Conservation (phyloP, 495 filamentous ascomycete species). For the Lentithecium fluviatile region DNA sequence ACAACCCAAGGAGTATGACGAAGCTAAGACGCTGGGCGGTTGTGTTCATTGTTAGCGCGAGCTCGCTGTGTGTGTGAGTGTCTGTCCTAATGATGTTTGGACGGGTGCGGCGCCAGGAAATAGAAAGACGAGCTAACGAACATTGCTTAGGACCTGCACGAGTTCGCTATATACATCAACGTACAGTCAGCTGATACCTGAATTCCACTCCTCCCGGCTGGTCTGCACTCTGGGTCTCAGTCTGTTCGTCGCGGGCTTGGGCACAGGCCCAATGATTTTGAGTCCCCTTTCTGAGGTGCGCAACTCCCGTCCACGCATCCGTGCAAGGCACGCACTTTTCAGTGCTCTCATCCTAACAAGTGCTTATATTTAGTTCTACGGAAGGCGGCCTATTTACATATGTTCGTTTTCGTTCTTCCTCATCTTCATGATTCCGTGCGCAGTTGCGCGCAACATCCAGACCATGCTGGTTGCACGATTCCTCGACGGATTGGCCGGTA, state of each 20-base stretch:
- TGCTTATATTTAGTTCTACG: conserved; percentile 66
- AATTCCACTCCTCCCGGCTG: conserved; percentile 67
- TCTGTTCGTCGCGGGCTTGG: conserved; percentile 47
- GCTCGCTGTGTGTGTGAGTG: conserved; percentile 82
- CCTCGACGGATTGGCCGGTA: conserved; percentile 79
- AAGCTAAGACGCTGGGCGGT: conserved; percentile 74
- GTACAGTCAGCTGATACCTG: conserved; percentile 75
- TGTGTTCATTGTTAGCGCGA: conserved; percentile 65
- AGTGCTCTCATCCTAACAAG: too few relatives aligned
- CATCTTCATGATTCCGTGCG: conserved; percentile 85
- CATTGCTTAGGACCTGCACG: conserved; percentile 68
- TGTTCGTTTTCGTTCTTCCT: conserved; percentile 73
- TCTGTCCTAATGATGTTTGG: neutral
- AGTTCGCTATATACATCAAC: conserved; percentile 87
- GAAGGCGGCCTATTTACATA: conserved; percentile 81
- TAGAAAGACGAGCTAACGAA: conserved; percentile 9
- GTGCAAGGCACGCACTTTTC: too few relatives aligned
- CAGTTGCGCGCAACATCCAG: conserved; percentile 76
- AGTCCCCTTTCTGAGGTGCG: conserved; percentile 61
- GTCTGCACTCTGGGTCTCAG: conserved; percentile 46
- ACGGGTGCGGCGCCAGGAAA: too few relatives aligned
- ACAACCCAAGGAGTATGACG: conserved; percentile 70
- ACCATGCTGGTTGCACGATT: conserved; percentile 85
- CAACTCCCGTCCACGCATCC: too few relatives aligned
- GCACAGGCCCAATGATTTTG: conserved; percentile 70